phyloP scores from a whole-genome alignment of 495 filamentous ascomycete species.

The Neurospora discreta region DNA sequence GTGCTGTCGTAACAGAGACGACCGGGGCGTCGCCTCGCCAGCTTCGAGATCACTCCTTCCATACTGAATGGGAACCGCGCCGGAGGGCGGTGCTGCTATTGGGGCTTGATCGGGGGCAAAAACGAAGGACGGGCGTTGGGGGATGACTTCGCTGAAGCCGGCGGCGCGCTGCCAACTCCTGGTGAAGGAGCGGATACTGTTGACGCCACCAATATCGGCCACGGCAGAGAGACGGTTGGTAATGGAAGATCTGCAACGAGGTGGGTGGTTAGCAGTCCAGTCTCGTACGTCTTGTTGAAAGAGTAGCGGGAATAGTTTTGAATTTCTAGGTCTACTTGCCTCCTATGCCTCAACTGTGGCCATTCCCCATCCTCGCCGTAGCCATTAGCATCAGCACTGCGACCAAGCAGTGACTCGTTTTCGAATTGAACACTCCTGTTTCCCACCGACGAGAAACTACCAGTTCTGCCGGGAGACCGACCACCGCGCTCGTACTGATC shows the following conservation, averaged over 20 bases:
- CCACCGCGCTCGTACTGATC: slow-evolving; percentile 34
- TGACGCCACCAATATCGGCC: slow-evolving; percentile 76
- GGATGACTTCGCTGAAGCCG: slow-evolving; percentile 73
- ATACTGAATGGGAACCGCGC: slow-evolving; percentile 14
- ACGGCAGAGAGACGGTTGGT: slow-evolving; percentile 58
- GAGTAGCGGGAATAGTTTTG: background rate
- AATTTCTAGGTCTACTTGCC: slow-evolving; percentile 7
- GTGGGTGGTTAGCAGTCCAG: background rate
- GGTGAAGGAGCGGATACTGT: slow-evolving; percentile 90
- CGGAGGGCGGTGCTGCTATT: slow-evolving; percentile 17
- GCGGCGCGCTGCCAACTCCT: slow-evolving; percentile 90
- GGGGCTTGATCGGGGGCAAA: slow-evolving; percentile 38
- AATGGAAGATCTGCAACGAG: slow-evolving; percentile 51
- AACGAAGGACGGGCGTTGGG: slow-evolving; percentile 60
- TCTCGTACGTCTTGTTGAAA: slow-evolving; percentile 1
- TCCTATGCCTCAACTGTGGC: slow-evolving; percentile 26
- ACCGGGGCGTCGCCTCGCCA: slow-evolving; percentile 19
- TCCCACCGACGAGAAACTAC: slow-evolving; percentile 26
- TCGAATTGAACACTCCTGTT: slow-evolving; percentile 27
- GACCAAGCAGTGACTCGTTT: slow-evolving; percentile 28
- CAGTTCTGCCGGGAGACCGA: slow-evolving; percentile 21
- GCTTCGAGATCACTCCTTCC: slow-evolving; percentile 24
- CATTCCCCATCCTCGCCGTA: slow-evolving; percentile 22
- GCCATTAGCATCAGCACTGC: slow-evolving; percentile 14
- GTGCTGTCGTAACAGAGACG: slow-evolving; percentile 30